Evolutionary conservation across 306 rosid genomes (phyloP).

Genomic region (Quercus engelmannii): DNA sequence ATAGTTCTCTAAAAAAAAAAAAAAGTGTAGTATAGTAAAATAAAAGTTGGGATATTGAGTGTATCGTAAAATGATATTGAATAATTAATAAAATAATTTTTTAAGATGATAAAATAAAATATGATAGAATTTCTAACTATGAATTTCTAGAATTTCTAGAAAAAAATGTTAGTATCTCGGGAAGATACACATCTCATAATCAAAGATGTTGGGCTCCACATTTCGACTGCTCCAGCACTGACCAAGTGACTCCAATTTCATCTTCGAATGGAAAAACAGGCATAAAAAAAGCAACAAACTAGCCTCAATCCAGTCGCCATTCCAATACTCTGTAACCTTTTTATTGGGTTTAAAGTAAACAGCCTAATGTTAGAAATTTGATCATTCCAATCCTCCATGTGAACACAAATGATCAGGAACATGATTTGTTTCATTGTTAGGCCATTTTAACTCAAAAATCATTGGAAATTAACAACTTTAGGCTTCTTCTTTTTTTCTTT

Average conservation of each 20-base stretch:
- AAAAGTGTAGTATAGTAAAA: too few relatives aligned
- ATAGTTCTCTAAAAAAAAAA: too few relatives aligned
- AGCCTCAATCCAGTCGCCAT: background rate
- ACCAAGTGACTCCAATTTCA: background rate
- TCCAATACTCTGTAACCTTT: background rate
- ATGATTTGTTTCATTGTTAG: background rate
- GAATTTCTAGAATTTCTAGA: too few relatives aligned
- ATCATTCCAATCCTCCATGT: background rate
- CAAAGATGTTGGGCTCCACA: background rate
- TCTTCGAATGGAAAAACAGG: background rate
- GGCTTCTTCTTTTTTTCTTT: too few relatives aligned
- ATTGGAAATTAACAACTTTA: too few relatives aligned
- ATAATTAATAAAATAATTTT: too few relatives aligned
- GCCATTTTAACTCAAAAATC: too few relatives aligned
- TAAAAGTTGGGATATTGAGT: accelerated
- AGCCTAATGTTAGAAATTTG: background rate
- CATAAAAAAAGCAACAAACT: background rate
- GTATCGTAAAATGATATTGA: too few relatives aligned
- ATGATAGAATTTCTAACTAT: too few relatives aligned
- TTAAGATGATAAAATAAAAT: too few relatives aligned
- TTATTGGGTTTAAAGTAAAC: background rate
- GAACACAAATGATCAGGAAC: background rate
- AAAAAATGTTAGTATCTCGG: background rate
- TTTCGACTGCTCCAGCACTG: background rate
- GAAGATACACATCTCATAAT: background rate